Percentiles rank a stretch among this genome's conserved stretches.
phyloP scores from a whole-genome alignment of 2,329 filamentous ascomycete genomes.

The Teratosphaeria destructans region DNA sequence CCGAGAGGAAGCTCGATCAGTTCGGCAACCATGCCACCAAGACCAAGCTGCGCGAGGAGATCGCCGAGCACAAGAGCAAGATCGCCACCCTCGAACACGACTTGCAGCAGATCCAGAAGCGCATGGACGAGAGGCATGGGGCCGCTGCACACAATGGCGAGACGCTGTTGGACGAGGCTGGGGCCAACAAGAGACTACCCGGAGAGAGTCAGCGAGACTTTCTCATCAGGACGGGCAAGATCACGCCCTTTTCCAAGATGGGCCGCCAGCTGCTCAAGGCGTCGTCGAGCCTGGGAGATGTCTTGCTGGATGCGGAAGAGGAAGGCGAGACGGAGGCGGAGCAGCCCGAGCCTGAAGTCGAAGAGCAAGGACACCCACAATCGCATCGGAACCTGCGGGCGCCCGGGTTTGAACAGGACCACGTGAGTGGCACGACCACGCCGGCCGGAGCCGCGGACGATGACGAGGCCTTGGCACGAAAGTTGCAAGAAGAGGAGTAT shows the following conservation, averaged over 20 bases:
- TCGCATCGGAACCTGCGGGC: slow-evolving; percentile 40
- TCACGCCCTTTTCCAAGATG: slow-evolving; percentile 85
- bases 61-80: slow-evolving; percentile 55
- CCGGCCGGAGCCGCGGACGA: slow-evolving; percentile 13
- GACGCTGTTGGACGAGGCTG: slow-evolving; percentile 34
- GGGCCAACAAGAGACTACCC: slow-evolving; percentile 50
- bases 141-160: slow-evolving; percentile 33
- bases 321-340: slow-evolving; percentile 45
- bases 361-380: slow-evolving; percentile 24
- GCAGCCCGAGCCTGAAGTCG: slow-evolving; percentile 10
- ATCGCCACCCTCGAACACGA: slow-evolving; percentile 59
- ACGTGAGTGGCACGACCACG: slow-evolving; percentile 12
- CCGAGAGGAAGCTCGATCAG: slow-evolving; percentile 47
- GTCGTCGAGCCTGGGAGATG: slow-evolving; percentile 62
- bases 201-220: slow-evolving; percentile 81
- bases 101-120: slow-evolving; percentile 65
- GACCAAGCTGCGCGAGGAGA: slow-evolving; percentile 52
- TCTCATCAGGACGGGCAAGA: slow-evolving; percentile 90
- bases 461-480: slow-evolving; percentile 22
- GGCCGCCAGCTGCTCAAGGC: slow-evolving; percentile 53
- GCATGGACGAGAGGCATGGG: slow-evolving; percentile 63
- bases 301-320: slow-evolving; percentile 72
- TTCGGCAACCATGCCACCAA: slow-evolving; percentile 46
- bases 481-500: slow-evolving; percentile 26
- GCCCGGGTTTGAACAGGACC: slow-evolving; percentile 34